These are phyloP conservation scores for Physcomitrellopsis africana DNA, from an alignment of 225 moss, liverwort and hornwort species.

Conservation along the genomic window DNA sequence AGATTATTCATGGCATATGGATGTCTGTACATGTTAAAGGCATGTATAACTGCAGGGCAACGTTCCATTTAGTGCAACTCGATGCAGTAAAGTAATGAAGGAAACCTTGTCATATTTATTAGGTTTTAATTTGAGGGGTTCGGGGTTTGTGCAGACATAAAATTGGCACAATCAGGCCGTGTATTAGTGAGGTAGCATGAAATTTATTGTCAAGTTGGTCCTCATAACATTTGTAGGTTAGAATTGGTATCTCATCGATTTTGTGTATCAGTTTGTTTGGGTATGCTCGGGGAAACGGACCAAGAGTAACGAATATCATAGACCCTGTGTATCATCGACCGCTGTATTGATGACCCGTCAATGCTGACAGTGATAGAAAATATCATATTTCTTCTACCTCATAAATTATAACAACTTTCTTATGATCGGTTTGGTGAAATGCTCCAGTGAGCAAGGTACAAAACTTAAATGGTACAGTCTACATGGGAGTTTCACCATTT, in stretches of 20 bases:
- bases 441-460: background rate
- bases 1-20: slow-evolving; percentile 13
- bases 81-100: slow-evolving; percentile 9
- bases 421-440: background rate
- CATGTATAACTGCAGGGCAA: slow-evolving; percentile 31
- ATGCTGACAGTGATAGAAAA: background rate
- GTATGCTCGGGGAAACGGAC: slow-evolving; percentile 3
- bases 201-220: background rate
- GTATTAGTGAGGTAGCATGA: background rate
- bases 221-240: slow-evolving; percentile 10
- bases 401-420: background rate
- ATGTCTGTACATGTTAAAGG: background rate
- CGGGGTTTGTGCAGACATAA: background rate
- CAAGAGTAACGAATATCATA: background rate
- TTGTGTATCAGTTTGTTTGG: slow-evolving; percentile 20
- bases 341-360: background rate
- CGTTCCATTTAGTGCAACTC: slow-evolving; percentile 3
- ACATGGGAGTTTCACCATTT: background rate
- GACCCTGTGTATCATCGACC: background rate
- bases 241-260: slow-evolving; percentile 5
- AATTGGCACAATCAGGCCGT: background rate
- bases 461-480: background rate
- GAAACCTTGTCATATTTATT: slow-evolving; percentile 17
- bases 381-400: background rate
- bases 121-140: slow-evolving; percentile 12